Percentiles rank a stretch among this genome's conserved stretches.
phyloP scores from a whole-genome alignment of 1,284 basidiomycete genomes.

The Peniophora sp. region DNA sequence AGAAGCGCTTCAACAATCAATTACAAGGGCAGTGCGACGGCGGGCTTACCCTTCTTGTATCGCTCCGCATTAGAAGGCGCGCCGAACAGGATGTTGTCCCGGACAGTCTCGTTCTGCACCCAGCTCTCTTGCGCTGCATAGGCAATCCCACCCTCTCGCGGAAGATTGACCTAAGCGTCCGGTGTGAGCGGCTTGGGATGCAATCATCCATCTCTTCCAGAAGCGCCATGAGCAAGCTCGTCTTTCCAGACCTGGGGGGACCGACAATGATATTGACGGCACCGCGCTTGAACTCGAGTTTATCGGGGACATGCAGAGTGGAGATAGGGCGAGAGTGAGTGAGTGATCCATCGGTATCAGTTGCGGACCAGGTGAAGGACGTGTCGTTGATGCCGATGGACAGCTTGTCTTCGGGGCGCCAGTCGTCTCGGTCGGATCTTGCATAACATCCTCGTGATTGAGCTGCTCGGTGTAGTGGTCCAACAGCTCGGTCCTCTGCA shows the following conservation, averaged over 20 bases:
- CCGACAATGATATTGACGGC: slow-evolving; percentile 60
- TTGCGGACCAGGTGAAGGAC: slow-evolving; percentile 9
- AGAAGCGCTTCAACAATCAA: background rate
- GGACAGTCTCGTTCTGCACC: slow-evolving; percentile 53
- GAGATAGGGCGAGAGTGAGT: slow-evolving; percentile 33
- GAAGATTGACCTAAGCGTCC: slow-evolving; percentile 58
- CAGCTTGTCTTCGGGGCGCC: slow-evolving; percentile 20
- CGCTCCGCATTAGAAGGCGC: slow-evolving; percentile 31
- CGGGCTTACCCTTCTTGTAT: slow-evolving; percentile 30
- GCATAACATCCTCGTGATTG: too few species aligned
- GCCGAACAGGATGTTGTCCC: slow-evolving; percentile 38
- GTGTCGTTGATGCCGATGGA: slow-evolving; percentile 6
- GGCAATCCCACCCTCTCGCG: slow-evolving; percentile 58
- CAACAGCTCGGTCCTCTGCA: slow-evolving; percentile 41
- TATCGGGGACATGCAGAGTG: slow-evolving; percentile 38
- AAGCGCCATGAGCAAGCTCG: slow-evolving; percentile 45
- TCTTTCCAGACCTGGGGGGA: slow-evolving; percentile 48
- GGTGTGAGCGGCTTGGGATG: slow-evolving; percentile 43
- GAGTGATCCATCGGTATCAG: background rate
- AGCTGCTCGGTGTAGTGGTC: slow-evolving; percentile 27
- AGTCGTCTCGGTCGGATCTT: too few species aligned
- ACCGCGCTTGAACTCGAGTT: slow-evolving; percentile 52
- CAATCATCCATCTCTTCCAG: slow-evolving; percentile 66
- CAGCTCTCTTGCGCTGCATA: slow-evolving; percentile 76
- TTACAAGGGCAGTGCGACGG: background rate